Evolutionary conservation across 768 basidiomycete genomes (phyloP), one percentile per base, ranked within the genome.

Genomic region (Rhodotorula babjevae): DNA sequence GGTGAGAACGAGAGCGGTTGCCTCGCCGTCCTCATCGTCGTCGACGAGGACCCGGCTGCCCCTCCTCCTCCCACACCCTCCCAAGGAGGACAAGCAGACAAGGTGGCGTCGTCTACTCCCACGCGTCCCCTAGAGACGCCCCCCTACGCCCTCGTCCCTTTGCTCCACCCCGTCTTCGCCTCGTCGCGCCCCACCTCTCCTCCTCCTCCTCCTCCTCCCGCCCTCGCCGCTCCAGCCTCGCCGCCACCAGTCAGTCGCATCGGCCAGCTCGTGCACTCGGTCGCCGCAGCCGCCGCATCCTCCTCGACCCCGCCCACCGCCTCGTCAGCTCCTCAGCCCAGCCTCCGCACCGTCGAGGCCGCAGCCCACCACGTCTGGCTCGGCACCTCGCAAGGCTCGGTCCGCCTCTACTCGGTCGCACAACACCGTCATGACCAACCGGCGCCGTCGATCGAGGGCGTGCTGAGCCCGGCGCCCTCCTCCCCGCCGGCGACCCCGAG

Each of bases 91-190:
- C 11, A 52, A 9, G 23, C 21, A 1, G 47, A 6, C 47, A 64
- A 23, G 53, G 15, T 72, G 71, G 61, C 61, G 49, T 23, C 25
- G 19, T 58, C 60, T 18, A 67, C 83, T 40, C 82, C 82, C 12
- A 81, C 79, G 19, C 81, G 79, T 53, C 84, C 84, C 14, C 77
- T 85, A 47, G 84, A 87, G 57, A 83, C 88, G 10, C 87, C 88
- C 16, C 89, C 88, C 18, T 90, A 88, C 79, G 83, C 86, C 68
- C 77, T 87, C 29, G 86, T 84, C 71, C 81, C 81, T 15, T 83
- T 86, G 42, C 82, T 86, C 71, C 81, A 82, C 19, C 80, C 75
- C 50, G 80, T 84, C 69, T 72, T 79, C 52, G 19, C 61, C 15
- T 8, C 58, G 18, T 42, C 62, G 29, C 59, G 53, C 67, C 69